Conservation (phyloP, 495 filamentous ascomycete genomes). For the Staphylotrichum tortipilum region DNA sequence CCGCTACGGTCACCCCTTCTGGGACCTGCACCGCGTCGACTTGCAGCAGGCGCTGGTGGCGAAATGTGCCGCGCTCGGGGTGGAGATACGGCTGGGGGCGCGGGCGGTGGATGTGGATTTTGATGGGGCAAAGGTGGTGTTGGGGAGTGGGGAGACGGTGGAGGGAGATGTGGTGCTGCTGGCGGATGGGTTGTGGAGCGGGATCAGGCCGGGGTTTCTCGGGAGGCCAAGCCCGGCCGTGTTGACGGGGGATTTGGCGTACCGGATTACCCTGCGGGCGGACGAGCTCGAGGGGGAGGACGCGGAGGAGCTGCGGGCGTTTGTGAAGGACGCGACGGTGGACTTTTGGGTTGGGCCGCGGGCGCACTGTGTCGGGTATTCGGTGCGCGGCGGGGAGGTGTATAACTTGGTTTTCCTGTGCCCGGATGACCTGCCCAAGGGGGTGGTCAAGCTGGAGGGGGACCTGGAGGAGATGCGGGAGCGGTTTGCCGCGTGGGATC, state of each 20-base stretch:
- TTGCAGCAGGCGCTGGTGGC: conserved; percentile 39
- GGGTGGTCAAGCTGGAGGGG: conserved; percentile 35
- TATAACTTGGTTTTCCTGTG: conserved; percentile 53
- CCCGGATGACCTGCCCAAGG: conserved; percentile 42
- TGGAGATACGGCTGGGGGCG: conserved; percentile 27
- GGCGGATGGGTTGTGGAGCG: conserved; percentile 48
- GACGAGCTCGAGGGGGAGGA: conserved; percentile 41
- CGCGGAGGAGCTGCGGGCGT: conserved; percentile 33
- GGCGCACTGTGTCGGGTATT: conserved; percentile 50
- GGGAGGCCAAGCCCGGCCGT: conserved; percentile 34
- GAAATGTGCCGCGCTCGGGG: conserved; percentile 33
- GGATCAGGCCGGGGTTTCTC: conserved; percentile 38
- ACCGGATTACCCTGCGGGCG: conserved; percentile 46
- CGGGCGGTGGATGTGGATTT: conserved; percentile 37
- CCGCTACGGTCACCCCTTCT: conserved; percentile 44
- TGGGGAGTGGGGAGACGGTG: conserved; percentile 27
- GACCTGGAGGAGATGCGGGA: conserved; percentile 41
- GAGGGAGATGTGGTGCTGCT: conserved; percentile 46
- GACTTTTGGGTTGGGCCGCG: conserved; percentile 63
- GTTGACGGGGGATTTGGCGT: conserved; percentile 54
- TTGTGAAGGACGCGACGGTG: conserved; percentile 47
- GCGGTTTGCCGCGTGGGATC: conserved; percentile 46
- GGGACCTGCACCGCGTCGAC: conserved; percentile 48
- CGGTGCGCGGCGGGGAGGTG: conserved; percentile 40
- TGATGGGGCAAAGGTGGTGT: conserved; percentile 25